These are phyloP conservation scores for Paraglomus brasilianum DNA, from an alignment of 192 early-diverging fungal genomes.

Conservation along the genomic window DNA sequence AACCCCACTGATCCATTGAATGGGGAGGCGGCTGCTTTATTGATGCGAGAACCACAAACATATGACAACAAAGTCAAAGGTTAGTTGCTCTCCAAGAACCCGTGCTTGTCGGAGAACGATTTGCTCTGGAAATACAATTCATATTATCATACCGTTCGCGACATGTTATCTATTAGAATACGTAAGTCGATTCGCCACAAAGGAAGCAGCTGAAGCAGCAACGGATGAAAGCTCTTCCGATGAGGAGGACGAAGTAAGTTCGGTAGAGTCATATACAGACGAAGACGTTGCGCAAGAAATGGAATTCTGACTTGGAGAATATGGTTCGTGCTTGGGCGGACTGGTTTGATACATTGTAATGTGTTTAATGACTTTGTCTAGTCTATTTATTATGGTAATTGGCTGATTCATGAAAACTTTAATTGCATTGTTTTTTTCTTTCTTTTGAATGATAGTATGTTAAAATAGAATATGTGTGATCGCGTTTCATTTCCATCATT, in stretches of 20 bases:
- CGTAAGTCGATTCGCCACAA: constrained; percentile 77
- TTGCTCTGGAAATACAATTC: no score
- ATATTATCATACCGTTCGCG: no score
- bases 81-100: constrained; percentile 35
- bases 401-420: no score
- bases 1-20: constrained; percentile 99
- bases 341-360: no score
- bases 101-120: no score
- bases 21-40: constrained; percentile 95
- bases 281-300: constrained; percentile 79
- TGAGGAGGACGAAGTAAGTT: constrained; percentile 80
- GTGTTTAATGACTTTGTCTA: no score
- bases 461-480: no score
- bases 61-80: constrained; percentile 96
- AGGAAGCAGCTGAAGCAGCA: constrained; percentile 81
- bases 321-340: no score
- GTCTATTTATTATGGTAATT: no score
- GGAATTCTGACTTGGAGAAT: constrained; percentile 69
- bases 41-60: constrained; percentile 89
- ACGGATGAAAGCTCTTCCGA: constrained; percentile 60
- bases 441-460: no score
- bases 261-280: constrained; percentile 74
- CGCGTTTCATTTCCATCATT: no score
- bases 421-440: no score
- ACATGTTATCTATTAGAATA: constrained; percentile 62